Conservation (phyloP, 257 asterid species). For the Rehmannia glutinosa region DNA sequence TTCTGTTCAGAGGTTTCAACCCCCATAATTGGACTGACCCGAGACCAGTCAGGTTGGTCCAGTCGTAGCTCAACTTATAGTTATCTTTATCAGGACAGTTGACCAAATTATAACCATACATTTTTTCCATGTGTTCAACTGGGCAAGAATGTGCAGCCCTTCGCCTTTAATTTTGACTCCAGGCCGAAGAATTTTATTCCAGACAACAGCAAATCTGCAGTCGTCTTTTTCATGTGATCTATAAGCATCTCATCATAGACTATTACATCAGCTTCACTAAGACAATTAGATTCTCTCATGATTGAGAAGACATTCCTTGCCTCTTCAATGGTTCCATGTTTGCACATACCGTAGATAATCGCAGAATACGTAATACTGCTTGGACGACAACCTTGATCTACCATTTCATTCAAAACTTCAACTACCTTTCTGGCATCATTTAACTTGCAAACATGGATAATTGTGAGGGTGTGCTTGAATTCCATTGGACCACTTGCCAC, state of each 20-base stretch:
- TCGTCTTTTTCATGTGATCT: slow-evolving; percentile 82
- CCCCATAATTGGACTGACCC: neutral
- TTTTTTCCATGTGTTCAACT: slow-evolving; percentile 26
- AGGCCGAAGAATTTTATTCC: slow-evolving; percentile 86
- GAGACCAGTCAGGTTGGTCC: neutral
- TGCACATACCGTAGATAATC: slow-evolving; percentile 75
- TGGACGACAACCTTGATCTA: slow-evolving; percentile 49
- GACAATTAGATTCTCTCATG: slow-evolving; percentile 47
- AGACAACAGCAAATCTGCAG: slow-evolving; percentile 75
- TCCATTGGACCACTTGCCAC: slow-evolving; percentile 67
- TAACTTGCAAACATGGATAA: slow-evolving; percentile 67
- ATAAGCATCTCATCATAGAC: slow-evolving; percentile 74
- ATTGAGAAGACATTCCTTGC: slow-evolving; percentile 56
- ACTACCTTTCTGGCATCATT: slow-evolving; percentile 61
- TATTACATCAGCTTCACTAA: slow-evolving; percentile 67
- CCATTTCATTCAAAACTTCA: slow-evolving; percentile 70
- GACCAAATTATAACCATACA: neutral
- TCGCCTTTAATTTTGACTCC: slow-evolving; percentile 66
- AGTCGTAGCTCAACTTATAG: neutral
- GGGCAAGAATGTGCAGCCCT: slow-evolving; percentile 53
- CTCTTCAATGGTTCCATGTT: slow-evolving; percentile 81
- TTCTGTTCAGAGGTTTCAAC: neutral
- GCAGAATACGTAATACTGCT: slow-evolving; percentile 44
- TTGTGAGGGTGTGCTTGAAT: slow-evolving; percentile 68
- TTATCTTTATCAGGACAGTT: neutral